These are phyloP conservation scores for Erysimum cheiri DNA, from an alignment of 441 rosid species.

Conservation along the genomic window DNA sequence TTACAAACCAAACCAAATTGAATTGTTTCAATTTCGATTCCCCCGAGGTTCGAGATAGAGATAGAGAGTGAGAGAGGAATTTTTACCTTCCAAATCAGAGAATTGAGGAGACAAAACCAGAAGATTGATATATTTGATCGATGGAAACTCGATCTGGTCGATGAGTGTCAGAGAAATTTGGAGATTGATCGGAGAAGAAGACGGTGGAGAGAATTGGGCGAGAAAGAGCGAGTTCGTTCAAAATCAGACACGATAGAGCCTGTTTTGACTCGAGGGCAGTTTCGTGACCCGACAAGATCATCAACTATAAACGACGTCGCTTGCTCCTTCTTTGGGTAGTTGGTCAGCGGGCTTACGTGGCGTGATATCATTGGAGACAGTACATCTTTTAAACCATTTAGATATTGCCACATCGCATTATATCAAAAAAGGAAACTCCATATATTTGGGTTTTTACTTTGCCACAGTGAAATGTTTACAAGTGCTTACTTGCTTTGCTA, in stretches of 20 bases:
- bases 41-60: constrained; percentile 24
- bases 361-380: not conserved
- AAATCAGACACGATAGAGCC: constrained; percentile 42
- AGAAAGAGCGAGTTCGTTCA: constrained; percentile 22
- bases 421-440: not conserved
- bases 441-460: too few species aligned
- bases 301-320: constrained; percentile 44
- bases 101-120: not conserved
- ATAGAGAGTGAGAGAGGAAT: not conserved
- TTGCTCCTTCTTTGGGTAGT: not conserved
- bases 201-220: constrained; percentile 23
- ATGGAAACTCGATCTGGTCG: constrained; percentile 29
- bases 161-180: not conserved
- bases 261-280: constrained; percentile 42
- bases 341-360: constrained; percentile 45
- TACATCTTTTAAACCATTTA: constrained; percentile 16
- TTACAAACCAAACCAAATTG: constrained; percentile 2
- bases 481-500: too few species aligned
- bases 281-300: constrained; percentile 44
- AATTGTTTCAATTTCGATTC: constrained; percentile 31
- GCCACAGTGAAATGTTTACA: too few species aligned
- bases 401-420: constrained; percentile 30
- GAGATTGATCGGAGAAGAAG: constrained; percentile 42
- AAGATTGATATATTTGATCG: constrained; percentile 3
- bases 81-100: constrained; percentile 35